Evolutionary conservation across 345 rosid species (phyloP).

Genomic region (Isatis tinctoria): DNA sequence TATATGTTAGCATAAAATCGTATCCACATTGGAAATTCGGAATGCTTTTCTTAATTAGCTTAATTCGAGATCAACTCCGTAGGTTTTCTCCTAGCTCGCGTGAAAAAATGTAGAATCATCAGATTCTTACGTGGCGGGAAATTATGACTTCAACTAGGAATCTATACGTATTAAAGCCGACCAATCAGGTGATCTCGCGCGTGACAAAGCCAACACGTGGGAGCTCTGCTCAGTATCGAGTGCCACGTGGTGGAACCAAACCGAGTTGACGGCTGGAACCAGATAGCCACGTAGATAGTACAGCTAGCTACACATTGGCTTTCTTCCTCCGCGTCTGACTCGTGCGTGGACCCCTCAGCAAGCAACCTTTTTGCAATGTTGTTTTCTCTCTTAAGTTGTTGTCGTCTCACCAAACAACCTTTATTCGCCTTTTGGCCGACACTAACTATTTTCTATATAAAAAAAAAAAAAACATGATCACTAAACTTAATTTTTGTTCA

Average conservation of each 20-base stretch:
- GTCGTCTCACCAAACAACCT: constrained; percentile 9
- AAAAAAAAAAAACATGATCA: background rate
- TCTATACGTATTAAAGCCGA: background rate
- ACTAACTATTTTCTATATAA: background rate
- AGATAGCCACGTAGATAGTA: background rate
- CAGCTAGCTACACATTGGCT: constrained; percentile 16
- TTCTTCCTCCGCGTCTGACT: background rate
- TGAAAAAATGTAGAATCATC: background rate
- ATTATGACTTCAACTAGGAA: background rate
- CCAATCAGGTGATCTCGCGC: constrained; percentile 7
- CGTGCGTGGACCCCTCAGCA: constrained; percentile 9
- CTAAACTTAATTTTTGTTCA: background rate
- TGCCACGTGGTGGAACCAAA: constrained; percentile 19
- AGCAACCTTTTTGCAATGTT: background rate
- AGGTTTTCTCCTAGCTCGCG: background rate
- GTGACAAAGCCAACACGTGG: constrained; percentile 6
- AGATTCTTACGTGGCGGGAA: constrained; percentile 10
- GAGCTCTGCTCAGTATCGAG: background rate
- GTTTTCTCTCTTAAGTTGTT: background rate
- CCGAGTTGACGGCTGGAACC: constrained; percentile 28
- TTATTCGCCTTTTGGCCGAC: background rate
- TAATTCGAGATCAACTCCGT: background rate
- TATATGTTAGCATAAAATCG: no score
- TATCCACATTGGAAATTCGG: no score
- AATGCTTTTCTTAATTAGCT: no score